These are phyloP conservation scores for Chlorella sp. DNA, from an alignment of 139 green algal genomes.

Conservation along the genomic window DNA sequence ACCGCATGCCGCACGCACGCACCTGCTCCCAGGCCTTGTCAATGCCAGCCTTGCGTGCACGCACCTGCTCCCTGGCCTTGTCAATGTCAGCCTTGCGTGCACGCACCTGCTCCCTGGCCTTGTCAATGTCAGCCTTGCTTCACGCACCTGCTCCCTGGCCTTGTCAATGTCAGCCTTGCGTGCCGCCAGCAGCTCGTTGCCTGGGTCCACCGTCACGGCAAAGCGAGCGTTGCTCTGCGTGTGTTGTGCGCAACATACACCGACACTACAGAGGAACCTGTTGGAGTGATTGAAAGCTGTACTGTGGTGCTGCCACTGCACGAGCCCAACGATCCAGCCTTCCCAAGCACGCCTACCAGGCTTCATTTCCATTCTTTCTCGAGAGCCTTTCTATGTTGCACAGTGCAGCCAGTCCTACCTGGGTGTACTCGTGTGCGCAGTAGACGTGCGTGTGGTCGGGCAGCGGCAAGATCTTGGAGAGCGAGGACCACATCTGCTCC, in stretches of 20 bases:
- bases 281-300: no score
- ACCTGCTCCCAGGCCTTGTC: conserved; percentile 37
- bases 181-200: conserved; percentile 53
- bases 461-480: conserved; percentile 72
- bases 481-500: conserved; percentile 67
- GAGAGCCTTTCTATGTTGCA: no score
- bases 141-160: conserved; percentile 15
- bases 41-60: conserved; percentile 33
- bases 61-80: conserved; percentile 21
- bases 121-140: conserved; percentile 51
- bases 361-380: no score
- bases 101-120: conserved; percentile 18
- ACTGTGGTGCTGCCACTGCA: no score
- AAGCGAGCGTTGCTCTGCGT: conserved; percentile 44
- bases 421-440: conserved; percentile 66
- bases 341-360: no score
- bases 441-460: conserved; percentile 66
- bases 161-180: conserved; percentile 53
- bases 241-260: neutral
- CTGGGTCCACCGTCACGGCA: conserved; percentile 56
- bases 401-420: neutral
- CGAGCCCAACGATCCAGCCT: no score
- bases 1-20: neutral
- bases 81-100: conserved; percentile 50
- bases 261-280: neutral